Evolutionary conservation across 441 rosid species (phyloP).

Genomic region (Manihot esculenta): DNA sequence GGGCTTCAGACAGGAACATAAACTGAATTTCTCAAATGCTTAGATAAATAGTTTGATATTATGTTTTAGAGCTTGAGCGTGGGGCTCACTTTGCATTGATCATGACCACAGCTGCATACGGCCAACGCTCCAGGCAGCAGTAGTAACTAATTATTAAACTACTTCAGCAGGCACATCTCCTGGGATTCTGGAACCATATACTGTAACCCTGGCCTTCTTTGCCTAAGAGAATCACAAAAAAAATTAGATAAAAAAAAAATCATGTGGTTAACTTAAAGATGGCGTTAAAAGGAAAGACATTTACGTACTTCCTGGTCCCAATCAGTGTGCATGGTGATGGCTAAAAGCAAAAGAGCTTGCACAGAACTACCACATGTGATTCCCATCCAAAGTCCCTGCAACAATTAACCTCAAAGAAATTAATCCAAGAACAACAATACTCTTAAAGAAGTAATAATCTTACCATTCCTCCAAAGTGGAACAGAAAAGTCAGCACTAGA

Average conservation of each 20-base stretch:
- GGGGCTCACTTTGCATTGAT: neutral
- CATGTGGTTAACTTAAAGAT: neutral
- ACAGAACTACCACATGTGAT: slow-evolving; percentile 33
- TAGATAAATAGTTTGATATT: too few relatives aligned
- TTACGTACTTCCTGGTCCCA: slow-evolving; percentile 35
- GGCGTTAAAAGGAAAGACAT: neutral
- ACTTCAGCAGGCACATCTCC: neutral
- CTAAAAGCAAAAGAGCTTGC: slow-evolving; percentile 30
- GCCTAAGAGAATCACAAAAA: slow-evolving; percentile 18
- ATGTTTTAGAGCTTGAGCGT: neutral
- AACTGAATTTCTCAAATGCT: neutral
- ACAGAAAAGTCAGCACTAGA: slow-evolving; percentile 42
- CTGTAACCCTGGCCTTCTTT: slow-evolving; percentile 25
- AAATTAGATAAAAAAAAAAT: neutral
- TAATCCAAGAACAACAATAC: neutral
- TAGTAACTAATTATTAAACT: neutral
- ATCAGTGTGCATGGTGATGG: slow-evolving; percentile 27
- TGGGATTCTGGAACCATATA: slow-evolving; percentile 18
- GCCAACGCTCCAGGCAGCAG: too few relatives aligned
- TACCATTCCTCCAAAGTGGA: slow-evolving; percentile 45
- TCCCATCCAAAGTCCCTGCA: slow-evolving; percentile 47
- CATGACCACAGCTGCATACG: too few relatives aligned
- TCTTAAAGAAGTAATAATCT: neutral
- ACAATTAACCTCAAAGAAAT: neutral
- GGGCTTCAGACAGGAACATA: neutral